Evolutionary conservation across 1,139 yeast species (phyloP).

Genomic region (Debaryomycetaceae sp.): DNA sequence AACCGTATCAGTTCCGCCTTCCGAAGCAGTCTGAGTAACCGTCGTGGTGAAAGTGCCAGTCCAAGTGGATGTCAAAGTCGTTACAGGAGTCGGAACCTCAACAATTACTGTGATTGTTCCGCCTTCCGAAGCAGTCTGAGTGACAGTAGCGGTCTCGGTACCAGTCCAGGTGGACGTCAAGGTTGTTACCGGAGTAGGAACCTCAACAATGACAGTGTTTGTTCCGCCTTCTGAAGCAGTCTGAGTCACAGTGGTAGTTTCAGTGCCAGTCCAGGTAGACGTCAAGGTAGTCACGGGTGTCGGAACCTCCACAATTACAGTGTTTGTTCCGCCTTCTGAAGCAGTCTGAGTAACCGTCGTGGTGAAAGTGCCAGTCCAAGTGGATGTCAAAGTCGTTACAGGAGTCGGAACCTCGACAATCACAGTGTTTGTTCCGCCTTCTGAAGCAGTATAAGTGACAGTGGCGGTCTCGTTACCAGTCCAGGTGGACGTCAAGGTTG

Average conservation of each 20-base stretch:
- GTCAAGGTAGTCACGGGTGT: conserved; percentile 12
- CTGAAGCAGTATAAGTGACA: conserved; percentile 9
- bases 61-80: conserved; percentile 9
- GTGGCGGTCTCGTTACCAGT: conserved; percentile 9
- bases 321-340: conserved; percentile 13
- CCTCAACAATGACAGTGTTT: conserved; percentile 16
- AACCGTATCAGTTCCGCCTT: conserved; percentile 10
- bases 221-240: conserved; percentile 14
- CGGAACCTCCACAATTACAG: conserved; percentile 15
- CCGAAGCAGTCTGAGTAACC: conserved; percentile 8
- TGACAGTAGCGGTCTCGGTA: conserved; percentile 9
- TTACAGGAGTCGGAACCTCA: conserved; percentile 16
- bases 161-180: conserved; percentile 8
- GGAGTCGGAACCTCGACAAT: conserved; percentile 11
- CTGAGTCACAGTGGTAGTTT: conserved; percentile 15
- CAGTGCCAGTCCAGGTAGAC: conserved; percentile 6
- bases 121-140: conserved; percentile 10
- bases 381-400: no score
- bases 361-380: conserved; percentile 20
- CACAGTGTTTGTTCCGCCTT: conserved; percentile 10
- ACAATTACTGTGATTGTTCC: conserved; percentile 14
- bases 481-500: conserved; percentile 20
- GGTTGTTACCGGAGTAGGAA: conserved; percentile 11
- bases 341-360: conserved; percentile 16
- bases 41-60: conserved; percentile 5